Evolutionary conservation across 495 filamentous ascomycete species (phyloP).

Genomic region (Neurospora sp.): DNA sequence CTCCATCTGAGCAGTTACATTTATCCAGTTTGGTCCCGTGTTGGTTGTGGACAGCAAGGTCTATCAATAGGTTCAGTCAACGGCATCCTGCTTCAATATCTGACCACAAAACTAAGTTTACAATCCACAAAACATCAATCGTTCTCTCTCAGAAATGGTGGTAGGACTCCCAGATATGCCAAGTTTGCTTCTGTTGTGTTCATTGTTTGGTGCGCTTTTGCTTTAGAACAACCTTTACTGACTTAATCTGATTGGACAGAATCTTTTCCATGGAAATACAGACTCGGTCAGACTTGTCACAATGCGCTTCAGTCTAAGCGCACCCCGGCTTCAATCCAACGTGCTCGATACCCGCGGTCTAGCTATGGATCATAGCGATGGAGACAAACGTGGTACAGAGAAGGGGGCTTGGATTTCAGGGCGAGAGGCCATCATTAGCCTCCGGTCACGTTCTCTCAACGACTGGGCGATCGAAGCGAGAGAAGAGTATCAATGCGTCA

Average conservation of each 20-base stretch:
- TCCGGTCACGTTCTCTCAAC: not conserved
- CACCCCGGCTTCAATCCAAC: not conserved
- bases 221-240: not conserved
- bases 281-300: not conserved
- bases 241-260: not conserved
- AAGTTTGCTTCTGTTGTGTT: not conserved
- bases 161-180: not conserved
- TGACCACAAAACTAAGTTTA: not conserved
- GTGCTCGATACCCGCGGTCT: not conserved
- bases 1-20: not conserved
- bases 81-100: not conserved
- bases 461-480: not conserved
- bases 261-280: not conserved
- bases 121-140: not conserved
- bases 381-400: not conserved
- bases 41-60: not conserved
- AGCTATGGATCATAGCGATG: not conserved
- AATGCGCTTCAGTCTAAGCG: not conserved
- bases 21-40: not conserved
- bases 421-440: not conserved
- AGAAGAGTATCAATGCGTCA: not conserved
- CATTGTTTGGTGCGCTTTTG: not conserved
- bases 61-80: not conserved
- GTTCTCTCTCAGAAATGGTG: too few species aligned
- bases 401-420: not conserved